Conservation (phyloP, 2,329 filamentous ascomycete species). For the Claviceps sp. region DNA sequence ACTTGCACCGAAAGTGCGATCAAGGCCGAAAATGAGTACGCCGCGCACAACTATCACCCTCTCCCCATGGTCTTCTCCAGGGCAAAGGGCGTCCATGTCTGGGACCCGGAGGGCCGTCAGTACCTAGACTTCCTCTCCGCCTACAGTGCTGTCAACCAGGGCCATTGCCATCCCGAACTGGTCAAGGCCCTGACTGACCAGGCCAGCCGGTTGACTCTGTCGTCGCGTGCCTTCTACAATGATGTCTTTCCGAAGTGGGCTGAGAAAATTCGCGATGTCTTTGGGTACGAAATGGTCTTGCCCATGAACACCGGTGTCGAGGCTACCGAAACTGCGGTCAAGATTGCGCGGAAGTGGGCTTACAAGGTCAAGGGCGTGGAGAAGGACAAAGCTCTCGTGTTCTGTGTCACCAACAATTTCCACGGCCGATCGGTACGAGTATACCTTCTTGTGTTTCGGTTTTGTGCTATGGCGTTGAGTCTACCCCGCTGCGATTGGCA, state of each 20-base stretch:
- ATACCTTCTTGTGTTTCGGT: slow-evolving; percentile 8
- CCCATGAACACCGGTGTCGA: slow-evolving; percentile 98
- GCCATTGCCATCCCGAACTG: slow-evolving; percentile 93
- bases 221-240: slow-evolving; percentile 93
- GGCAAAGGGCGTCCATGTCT: slow-evolving; percentile 76
- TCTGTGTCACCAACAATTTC: slow-evolving; percentile 84
- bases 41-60: slow-evolving; percentile 98
- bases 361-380: slow-evolving; percentile 93
- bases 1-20: slow-evolving; percentile 70
- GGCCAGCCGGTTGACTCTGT: slow-evolving; percentile 77
- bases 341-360: slow-evolving; percentile 94
- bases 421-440: slow-evolving; percentile 75
- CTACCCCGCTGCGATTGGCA: background rate
- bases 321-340: slow-evolving; percentile 89
- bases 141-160: slow-evolving; percentile 96
- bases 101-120: slow-evolving; percentile 91
- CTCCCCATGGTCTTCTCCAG: slow-evolving; percentile 85
- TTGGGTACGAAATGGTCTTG: slow-evolving; percentile 94
- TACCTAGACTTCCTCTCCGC: slow-evolving; percentile 97
- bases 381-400: slow-evolving; percentile 68
- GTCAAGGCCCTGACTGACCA: slow-evolving; percentile 84
- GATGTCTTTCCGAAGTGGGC: slow-evolving; percentile 96
- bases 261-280: slow-evolving; percentile 75
- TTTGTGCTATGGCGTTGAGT: background rate
- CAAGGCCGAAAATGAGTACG: slow-evolving; percentile 64